These are phyloP conservation scores for Penicillium oxalicum DNA, from an alignment of 2,329 filamentous ascomycete species.

Conservation along the genomic window DNA sequence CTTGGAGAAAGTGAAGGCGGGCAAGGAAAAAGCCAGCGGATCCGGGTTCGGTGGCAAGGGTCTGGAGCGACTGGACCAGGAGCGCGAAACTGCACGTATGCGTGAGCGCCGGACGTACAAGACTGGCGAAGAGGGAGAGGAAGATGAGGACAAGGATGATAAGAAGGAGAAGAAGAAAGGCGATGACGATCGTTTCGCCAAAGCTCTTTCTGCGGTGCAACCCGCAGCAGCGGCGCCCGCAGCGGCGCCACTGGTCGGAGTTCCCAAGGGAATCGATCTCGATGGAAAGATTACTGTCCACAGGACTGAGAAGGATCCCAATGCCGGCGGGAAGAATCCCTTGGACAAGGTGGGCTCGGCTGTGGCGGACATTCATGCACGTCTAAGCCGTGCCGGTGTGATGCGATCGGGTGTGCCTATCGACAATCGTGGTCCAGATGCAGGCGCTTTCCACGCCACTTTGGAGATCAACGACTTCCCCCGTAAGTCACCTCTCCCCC, in stretches of 20 bases:
- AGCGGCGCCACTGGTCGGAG: conserved; percentile 33
- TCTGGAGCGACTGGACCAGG: conserved; percentile 82
- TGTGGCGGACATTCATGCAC: conserved; percentile 82
- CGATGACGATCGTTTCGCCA: conserved; percentile 47
- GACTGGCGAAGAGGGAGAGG: conserved; percentile 76
- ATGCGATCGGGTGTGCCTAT: conserved; percentile 89
- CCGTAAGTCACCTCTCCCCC: conserved; percentile 42
- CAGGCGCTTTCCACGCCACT: conserved; percentile 92
- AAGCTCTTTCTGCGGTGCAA: conserved; percentile 60
- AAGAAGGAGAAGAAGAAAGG: conserved; percentile 61
- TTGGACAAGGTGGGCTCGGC: conserved; percentile 86
- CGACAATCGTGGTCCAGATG: conserved; percentile 97
- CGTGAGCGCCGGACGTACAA: conserved; percentile 86
- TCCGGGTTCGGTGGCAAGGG: conserved; percentile 94
- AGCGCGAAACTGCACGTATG: conserved; percentile 78
- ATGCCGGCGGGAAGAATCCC: conserved; percentile 53
- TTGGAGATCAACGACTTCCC: conserved; percentile 99
- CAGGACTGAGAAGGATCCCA: conserved; percentile 56
- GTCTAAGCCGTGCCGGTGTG: conserved; percentile 81
- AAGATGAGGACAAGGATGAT: conserved; percentile 61
- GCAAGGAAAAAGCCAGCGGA: conserved; percentile 75
- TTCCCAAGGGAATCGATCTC: conserved; percentile 54
- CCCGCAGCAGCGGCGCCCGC: conserved; percentile 49
- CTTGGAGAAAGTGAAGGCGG: conserved; percentile 83
- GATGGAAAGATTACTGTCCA: conserved; percentile 68